phyloP scores from a whole-genome alignment of 257 asterid species.

The Primulina eburnea region DNA sequence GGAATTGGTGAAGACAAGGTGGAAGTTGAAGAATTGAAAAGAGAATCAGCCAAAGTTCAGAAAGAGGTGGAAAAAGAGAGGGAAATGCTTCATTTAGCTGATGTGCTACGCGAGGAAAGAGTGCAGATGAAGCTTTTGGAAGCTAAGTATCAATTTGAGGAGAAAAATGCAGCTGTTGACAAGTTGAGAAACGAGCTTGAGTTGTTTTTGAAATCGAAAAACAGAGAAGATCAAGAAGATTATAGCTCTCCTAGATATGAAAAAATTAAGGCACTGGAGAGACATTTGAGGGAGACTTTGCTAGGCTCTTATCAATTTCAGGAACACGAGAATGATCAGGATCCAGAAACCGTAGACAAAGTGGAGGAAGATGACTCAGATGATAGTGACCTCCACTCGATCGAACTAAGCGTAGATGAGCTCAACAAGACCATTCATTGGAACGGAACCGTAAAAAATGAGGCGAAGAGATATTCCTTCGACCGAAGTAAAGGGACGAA shows the following conservation, averaged over 20 bases:
- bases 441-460: constrained; percentile 35
- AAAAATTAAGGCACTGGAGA: constrained; percentile 77
- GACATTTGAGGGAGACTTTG: constrained; percentile 71
- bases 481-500: neutral
- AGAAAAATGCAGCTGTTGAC: constrained; percentile 75
- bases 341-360: neutral
- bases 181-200: constrained; percentile 69
- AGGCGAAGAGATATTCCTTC: neutral
- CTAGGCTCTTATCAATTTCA: constrained; percentile 40
- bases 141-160: constrained; percentile 92
- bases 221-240: constrained; percentile 36
- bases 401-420: constrained; percentile 58
- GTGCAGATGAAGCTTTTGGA: constrained; percentile 94
- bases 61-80: constrained; percentile 89
- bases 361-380: constrained; percentile 3
- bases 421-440: constrained; percentile 54
- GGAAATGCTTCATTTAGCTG: constrained; percentile 95
- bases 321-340: constrained; percentile 31
- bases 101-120: constrained; percentile 87
- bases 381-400: constrained; percentile 50
- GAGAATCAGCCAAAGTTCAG: constrained; percentile 56
- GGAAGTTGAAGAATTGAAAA: constrained; percentile 75
- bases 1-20: constrained; percentile 89
- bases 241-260: constrained; percentile 66
- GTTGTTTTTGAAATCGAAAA: constrained; percentile 60